Evolutionary conservation across 805 yeast genomes (phyloP), one percentile per base, ranked within the genome.

Genomic region (Hanseniaspora nectarophila): DNA sequence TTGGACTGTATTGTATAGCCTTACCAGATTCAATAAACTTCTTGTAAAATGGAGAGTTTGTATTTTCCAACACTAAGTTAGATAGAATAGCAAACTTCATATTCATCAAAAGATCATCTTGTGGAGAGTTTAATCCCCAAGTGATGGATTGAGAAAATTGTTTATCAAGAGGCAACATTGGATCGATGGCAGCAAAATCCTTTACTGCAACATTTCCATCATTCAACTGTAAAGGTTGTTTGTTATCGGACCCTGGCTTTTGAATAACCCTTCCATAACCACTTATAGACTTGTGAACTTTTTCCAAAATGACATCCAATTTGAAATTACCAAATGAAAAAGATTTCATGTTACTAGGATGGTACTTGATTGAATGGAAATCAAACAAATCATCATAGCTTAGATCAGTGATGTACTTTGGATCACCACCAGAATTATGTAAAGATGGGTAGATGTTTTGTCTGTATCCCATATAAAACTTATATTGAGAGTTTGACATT

Each of bases 381-480:
- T 81, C 80, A 4, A 82, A 70, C 54, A 92, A 71, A 55, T 86
- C 94, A 57, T 81, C 80, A 63, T 90, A 84, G 7, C 74, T 69
- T 55, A 90, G 69, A 56, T 79, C 74, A 0, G 95, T 85, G 54
- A 92, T 92, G 50, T 73, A 70, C 20, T 74, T 66, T 0, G 98
- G 98, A 62, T 90, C 95, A 54, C 98, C 98, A 31, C 97, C 98
- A 2, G 95, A 82, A 67, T 87, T 87, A 62, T 87, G 76, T 60
- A 92, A 70, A 8, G 89, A 76, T 1, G 95, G 92, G 60, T 87
- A 92, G 12, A 92, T 75, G 7, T 85, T 69, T 66, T 86, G 85
- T 61, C 85, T 87, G 70, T 81, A 90, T 56, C 81, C 78, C 61
- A 82, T 85, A 78, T 89, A 90, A 63, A 75, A 88, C 56, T 81